phyloP scores from a whole-genome alignment of 1,284 basidiomycete genomes.

The Ganoderma resinaceum region DNA sequence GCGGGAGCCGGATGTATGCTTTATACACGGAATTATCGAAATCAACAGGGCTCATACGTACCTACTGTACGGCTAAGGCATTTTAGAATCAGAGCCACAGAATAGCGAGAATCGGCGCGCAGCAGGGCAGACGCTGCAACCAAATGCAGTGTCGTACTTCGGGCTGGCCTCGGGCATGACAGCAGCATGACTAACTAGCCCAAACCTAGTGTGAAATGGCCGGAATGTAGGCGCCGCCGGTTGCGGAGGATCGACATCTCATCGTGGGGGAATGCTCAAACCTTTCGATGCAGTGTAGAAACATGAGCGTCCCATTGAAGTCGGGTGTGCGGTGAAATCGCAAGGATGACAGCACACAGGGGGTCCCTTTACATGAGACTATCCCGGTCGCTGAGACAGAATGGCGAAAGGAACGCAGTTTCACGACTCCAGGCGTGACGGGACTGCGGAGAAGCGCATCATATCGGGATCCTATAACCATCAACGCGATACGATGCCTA shows the following conservation, averaged over 20 bases:
- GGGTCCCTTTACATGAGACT: neutral
- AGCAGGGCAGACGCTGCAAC: neutral
- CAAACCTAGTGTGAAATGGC: neutral
- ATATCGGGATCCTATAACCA: neutral
- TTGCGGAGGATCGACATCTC: neutral
- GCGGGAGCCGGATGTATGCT: neutral
- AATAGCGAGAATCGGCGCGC: neutral
- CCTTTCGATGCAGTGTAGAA: neutral
- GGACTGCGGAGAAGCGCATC: neutral
- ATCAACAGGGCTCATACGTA: neutral
- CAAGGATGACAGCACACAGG: neutral
- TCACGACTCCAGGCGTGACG: neutral
- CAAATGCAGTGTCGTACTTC: neutral
- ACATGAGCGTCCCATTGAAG: neutral
- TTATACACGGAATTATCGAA: conserved; percentile 10
- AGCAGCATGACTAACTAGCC: neutral
- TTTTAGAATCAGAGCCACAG: neutral
- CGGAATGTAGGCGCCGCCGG: neutral
- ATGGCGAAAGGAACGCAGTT: neutral
- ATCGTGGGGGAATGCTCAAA: neutral
- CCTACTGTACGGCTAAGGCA: no score
- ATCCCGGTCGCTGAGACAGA: neutral
- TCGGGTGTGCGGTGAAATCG: neutral
- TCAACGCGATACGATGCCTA: neutral
- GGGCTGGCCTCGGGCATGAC: neutral